phyloP scores from a whole-genome alignment of 2,329 filamentous ascomycete genomes.

The Venturia effusa region DNA sequence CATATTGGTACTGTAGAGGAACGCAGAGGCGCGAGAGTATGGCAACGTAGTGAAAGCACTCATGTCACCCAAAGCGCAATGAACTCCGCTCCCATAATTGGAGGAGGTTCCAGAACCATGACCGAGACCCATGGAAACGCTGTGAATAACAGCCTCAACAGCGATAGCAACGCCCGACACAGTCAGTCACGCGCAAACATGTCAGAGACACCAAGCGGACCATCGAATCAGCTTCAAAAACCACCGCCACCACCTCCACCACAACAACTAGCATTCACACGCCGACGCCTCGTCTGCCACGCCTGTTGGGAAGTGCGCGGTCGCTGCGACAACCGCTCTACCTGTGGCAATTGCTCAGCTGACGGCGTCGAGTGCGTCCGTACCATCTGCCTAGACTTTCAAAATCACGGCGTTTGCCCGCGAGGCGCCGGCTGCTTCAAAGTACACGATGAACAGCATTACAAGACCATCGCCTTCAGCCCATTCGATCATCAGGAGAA shows the following conservation, averaged over 20 bases:
- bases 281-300: slow-evolving; percentile 8
- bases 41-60: background rate
- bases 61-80: background rate
- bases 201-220: background rate
- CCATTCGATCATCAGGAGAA: background rate
- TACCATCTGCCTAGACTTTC: background rate
- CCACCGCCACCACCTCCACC: background rate
- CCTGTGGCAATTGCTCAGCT: background rate
- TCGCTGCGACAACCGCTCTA: background rate
- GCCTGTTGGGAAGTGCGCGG: slow-evolving; percentile 1
- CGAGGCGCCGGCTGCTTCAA: slow-evolving; percentile 1
- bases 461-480: background rate
- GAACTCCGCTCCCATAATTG: background rate
- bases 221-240: background rate
- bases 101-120: background rate
- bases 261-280: background rate
- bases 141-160: background rate
- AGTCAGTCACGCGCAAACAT: background rate
- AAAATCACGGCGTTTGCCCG: background rate
- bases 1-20: background rate
- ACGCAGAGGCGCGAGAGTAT: background rate
- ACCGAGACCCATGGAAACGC: background rate
- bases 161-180: background rate
- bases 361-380: slow-evolving; percentile 5
- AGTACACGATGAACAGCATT: slow-evolving; percentile 5